Evolutionary conservation across 2,329 filamentous ascomycete genomes (phyloP).

Genomic region (Bisporella sp.): DNA sequence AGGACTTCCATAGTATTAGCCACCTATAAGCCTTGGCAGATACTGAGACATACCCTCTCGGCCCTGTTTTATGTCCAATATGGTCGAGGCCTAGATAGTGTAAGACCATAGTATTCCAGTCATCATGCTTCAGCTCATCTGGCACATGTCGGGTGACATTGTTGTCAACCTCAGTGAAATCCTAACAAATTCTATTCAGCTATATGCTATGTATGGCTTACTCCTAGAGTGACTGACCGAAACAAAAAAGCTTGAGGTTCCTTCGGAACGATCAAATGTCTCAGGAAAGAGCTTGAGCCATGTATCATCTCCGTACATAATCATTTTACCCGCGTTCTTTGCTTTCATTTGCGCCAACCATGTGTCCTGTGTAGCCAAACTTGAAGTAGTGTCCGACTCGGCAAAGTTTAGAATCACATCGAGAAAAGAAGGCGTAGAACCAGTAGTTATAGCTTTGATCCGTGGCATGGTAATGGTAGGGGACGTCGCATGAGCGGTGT

Average conservation of each 20-base stretch:
- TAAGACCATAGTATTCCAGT: slow-evolving; percentile 91
- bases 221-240: slow-evolving; percentile 55
- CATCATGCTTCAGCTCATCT: slow-evolving; percentile 63
- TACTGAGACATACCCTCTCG: slow-evolving; percentile 52
- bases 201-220: slow-evolving; percentile 18
- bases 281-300: slow-evolving; percentile 95
- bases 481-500: slow-evolving; percentile 91
- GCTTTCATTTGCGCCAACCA: slow-evolving; percentile 92
- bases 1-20: slow-evolving; percentile 43
- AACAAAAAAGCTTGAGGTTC: slow-evolving; percentile 97
- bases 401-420: slow-evolving; percentile 96
- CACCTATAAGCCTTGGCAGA: background rate
- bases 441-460: slow-evolving; percentile 94
- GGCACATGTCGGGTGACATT: slow-evolving; percentile 92
- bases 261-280: slow-evolving; percentile 80
- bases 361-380: slow-evolving; percentile 81
- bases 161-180: slow-evolving; percentile 95
- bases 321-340: slow-evolving; percentile 62
- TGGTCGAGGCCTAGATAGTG: slow-evolving; percentile 96
- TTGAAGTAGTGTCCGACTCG: slow-evolving; percentile 86
- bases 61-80: slow-evolving; percentile 94
- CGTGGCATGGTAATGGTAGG: slow-evolving; percentile 98
- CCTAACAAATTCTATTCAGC: slow-evolving; percentile 44
- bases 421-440: slow-evolving; percentile 95
- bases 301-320: slow-evolving; percentile 97